A percentile compares a stretch with the other conserved stretches of the same genome.
Evolutionary conservation across 1,284 basidiomycete species (phyloP).

Genomic region (Sparassis latifolia): DNA sequence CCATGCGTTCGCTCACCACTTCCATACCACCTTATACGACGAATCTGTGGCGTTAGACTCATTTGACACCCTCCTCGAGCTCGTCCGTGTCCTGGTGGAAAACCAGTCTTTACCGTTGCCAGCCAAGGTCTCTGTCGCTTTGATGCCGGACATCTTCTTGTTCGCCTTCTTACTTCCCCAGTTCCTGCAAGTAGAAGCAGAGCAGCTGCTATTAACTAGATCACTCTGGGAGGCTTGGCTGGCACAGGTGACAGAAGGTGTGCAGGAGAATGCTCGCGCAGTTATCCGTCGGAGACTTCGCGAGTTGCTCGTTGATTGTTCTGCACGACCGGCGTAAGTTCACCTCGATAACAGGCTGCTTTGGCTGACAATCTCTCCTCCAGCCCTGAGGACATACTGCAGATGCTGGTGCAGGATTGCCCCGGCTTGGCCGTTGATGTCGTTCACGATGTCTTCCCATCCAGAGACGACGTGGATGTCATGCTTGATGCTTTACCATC

Average conservation of each 20-base stretch:
- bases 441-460: constrained; percentile 48
- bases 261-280: constrained; percentile 20
- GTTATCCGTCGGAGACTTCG: constrained; percentile 37
- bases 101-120: constrained; percentile 11
- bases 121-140: constrained; percentile 6
- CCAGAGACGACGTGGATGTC: constrained; percentile 37
- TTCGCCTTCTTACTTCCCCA: constrained; percentile 41
- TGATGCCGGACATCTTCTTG: constrained; percentile 41
- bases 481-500: constrained; percentile 43
- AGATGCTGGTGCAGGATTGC: constrained; percentile 1
- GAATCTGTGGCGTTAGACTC: constrained; percentile 8
- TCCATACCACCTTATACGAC: constrained; percentile 31
- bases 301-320: constrained; percentile 33
- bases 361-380: background rate
- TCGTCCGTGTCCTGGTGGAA: constrained; percentile 28
- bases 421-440: constrained; percentile 18
- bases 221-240: constrained; percentile 20
- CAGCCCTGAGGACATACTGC: constrained; percentile 13
- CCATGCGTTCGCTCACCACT: constrained; percentile 30
- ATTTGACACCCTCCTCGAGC: constrained; percentile 23
- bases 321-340: constrained; percentile 24
- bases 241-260: constrained; percentile 12
- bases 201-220: constrained; percentile 10
- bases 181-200: constrained; percentile 13
- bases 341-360: background rate